A percentile compares a stretch with the other conserved stretches of the same genome.
Evolutionary conservation across 139 green algal genomes (phyloP).

Genomic region (Tetradesmus obliquus): DNA sequence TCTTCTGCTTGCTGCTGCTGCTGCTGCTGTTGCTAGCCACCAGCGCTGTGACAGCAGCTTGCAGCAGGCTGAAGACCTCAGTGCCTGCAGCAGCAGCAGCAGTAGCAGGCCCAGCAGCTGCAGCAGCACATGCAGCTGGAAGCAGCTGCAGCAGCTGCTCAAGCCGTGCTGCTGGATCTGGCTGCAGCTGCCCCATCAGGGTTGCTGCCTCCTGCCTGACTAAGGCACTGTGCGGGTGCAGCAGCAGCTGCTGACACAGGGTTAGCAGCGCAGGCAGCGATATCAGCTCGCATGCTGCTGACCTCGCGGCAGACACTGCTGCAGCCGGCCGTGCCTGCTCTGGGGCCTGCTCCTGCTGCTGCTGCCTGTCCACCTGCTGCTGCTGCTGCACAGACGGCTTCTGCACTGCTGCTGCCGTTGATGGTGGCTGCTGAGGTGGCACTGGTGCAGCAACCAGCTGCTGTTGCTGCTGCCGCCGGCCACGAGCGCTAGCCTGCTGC

Average conservation of each 20-base stretch:
- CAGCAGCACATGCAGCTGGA: background rate
- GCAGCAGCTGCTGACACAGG: slow-evolving; percentile 26
- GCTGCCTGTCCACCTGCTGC: background rate
- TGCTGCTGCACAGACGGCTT: background rate
- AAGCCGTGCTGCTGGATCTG: background rate
- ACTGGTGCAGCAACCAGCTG: background rate
- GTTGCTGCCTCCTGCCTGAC: slow-evolving; percentile 15
- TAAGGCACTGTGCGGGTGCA: background rate
- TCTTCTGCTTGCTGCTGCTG: slow-evolving; percentile 5
- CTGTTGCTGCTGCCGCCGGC: slow-evolving; percentile 27
- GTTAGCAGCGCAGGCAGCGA: background rate
- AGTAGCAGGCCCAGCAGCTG: background rate
- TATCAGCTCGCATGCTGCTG: background rate
- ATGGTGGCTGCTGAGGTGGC: background rate
- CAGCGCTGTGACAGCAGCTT: background rate
- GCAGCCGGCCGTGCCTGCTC: background rate
- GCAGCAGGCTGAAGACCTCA: background rate
- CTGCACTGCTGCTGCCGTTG: background rate
- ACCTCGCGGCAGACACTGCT: background rate
- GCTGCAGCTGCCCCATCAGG: slow-evolving; percentile 25
- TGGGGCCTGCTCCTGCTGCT: slow-evolving; percentile 5
- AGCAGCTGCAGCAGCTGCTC: slow-evolving; percentile 32
- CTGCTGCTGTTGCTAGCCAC: background rate
- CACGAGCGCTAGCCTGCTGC: background rate
- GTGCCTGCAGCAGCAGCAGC: background rate